A percentile compares a stretch with the other conserved stretches of the same genome.
These are phyloP conservation scores for Candida sanyiensis DNA, from an alignment of 805 yeast species.

Conservation along the genomic window DNA sequence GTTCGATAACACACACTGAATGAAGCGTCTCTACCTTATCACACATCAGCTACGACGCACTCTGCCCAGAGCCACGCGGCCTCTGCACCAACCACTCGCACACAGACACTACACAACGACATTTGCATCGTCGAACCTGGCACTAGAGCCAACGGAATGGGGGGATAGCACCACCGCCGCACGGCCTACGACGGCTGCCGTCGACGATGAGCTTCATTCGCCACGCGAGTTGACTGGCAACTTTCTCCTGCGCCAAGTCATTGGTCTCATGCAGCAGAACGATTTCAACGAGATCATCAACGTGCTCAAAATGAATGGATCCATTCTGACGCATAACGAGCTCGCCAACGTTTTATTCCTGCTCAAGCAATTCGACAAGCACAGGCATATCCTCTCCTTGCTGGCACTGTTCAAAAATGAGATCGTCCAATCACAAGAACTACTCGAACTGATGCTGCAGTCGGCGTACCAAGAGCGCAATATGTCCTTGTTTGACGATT, in stretches of 20 bases:
- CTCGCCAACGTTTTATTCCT: conserved; percentile 3
- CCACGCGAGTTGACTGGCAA: neutral
- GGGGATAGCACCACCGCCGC: neutral
- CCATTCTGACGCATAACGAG: conserved; percentile 3
- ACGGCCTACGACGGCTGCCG: neutral
- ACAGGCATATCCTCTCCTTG: conserved; percentile 7
- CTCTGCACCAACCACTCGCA: neutral
- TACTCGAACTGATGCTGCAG: conserved; percentile 8
- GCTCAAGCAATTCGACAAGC: conserved; percentile 8
- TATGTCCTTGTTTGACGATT: conserved; percentile 16
- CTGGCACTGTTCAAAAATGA: conserved; percentile 10
- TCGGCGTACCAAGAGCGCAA: conserved; percentile 11
- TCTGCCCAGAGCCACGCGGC: conserved; percentile 5
- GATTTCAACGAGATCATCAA: conserved; percentile 7
- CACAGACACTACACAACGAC: conserved; percentile 4
- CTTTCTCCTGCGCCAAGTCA: neutral
- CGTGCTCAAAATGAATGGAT: conserved; percentile 4
- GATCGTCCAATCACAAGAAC: conserved; percentile 5
- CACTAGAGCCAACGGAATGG: neutral
- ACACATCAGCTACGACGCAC: conserved; percentile 1
- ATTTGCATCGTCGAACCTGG: conserved; percentile 9
- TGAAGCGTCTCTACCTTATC: conserved; percentile 1
- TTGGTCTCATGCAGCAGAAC: conserved; percentile 2
- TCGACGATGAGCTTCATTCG: conserved; percentile 1
- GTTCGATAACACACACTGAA: no score